phyloP scores from a whole-genome alignment of 2,329 filamentous ascomycete species.

The Pleurostoma richardsiae region DNA sequence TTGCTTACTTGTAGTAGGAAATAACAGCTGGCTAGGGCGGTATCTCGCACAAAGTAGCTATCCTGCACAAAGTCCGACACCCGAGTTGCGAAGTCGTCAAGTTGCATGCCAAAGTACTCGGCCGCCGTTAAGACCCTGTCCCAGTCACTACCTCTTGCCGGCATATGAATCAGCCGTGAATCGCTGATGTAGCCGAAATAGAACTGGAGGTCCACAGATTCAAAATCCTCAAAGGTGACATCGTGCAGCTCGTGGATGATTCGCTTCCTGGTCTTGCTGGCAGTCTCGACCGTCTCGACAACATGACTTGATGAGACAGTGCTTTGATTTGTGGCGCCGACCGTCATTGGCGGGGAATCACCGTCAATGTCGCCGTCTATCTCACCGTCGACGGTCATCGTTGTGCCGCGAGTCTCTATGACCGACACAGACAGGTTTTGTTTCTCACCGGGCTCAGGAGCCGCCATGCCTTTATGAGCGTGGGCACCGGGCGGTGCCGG shows the following conservation, averaged over 20 bases:
- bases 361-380: no score
- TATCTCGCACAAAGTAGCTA: constrained; percentile 16
- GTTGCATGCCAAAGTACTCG: constrained; percentile 33
- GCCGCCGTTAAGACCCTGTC: constrained; percentile 32
- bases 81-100: constrained; percentile 26
- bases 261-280: neutral
- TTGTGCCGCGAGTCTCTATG: no score
- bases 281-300: neutral
- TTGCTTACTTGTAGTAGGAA: constrained; percentile 29
- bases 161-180: constrained; percentile 34
- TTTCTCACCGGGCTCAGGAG: no score
- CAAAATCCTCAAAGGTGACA: constrained; percentile 7
- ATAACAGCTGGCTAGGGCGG: constrained; percentile 29
- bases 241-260: neutral
- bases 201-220: constrained; percentile 16
- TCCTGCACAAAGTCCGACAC: constrained; percentile 21
- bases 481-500: no score
- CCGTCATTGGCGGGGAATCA: no score
- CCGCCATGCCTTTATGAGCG: no score
- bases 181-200: constrained; percentile 31
- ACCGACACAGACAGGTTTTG: no score
- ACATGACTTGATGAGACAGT: neutral
- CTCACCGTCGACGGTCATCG: no score
- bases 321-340: no score
- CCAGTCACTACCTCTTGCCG: constrained; percentile 32